Percentiles rank a stretch among this genome's conserved stretches.
Conservation (phyloP, 495 filamentous ascomycete species). For the Neurospora cerealis region DNA sequence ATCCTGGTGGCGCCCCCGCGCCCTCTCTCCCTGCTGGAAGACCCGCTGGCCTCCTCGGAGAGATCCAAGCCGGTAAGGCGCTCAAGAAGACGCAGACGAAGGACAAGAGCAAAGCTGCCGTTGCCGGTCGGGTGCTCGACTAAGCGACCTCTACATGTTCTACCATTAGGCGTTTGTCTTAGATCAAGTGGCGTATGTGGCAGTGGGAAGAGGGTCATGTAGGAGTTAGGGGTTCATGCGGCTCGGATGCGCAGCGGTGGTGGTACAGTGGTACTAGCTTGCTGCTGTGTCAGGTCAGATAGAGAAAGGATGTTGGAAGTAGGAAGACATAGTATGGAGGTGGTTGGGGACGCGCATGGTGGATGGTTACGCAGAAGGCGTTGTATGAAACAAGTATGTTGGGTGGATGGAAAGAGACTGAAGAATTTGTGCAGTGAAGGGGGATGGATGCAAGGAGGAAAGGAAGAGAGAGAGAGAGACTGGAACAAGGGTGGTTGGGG, state of each 20-base stretch:
- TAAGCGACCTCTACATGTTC: slow-evolving; percentile 9
- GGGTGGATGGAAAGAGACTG: neutral
- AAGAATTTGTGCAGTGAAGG: neutral
- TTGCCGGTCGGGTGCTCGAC: slow-evolving; percentile 59
- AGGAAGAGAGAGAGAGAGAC: neutral
- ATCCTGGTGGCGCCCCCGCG: slow-evolving; percentile 30
- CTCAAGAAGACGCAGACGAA: slow-evolving; percentile 78
- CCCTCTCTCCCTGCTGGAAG: slow-evolving; percentile 24
- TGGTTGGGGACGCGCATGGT: neutral
- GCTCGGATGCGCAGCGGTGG: neutral
- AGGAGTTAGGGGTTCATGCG: neutral
- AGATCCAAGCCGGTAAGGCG: slow-evolving; percentile 68
- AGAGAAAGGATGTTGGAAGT: neutral
- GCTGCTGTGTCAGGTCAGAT: neutral
- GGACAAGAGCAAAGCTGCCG: slow-evolving; percentile 61
- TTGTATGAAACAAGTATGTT: neutral
- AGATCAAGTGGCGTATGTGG: slow-evolving; percentile 13
- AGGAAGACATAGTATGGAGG: neutral
- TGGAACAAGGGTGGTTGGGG: neutral
- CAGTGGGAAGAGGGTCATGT: neutral
- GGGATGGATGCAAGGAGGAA: neutral
- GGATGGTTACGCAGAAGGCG: neutral
- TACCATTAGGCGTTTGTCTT: neutral
- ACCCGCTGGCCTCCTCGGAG: slow-evolving; percentile 54
- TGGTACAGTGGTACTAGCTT: neutral